Evolutionary conservation across 257 asterid genomes (phyloP).

Genomic region (Lantana camara): DNA sequence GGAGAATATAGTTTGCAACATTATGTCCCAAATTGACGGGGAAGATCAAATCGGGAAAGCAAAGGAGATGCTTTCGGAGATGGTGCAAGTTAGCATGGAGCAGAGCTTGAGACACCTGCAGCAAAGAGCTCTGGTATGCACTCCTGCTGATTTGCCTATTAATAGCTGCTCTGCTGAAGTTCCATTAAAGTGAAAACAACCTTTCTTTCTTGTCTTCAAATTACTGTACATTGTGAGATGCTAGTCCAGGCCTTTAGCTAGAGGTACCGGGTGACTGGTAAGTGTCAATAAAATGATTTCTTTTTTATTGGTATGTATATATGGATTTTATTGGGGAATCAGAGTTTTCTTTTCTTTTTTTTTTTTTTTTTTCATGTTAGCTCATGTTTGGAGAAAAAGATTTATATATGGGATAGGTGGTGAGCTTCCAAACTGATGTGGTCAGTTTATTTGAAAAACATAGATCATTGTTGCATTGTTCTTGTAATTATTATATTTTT

Average conservation of each 20-base stretch:
- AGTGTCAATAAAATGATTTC: slow-evolving; percentile 39
- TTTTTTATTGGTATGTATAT: background rate
- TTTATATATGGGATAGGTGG: too few relatives aligned
- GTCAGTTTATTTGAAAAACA: background rate
- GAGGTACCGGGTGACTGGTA: slow-evolving; percentile 61
- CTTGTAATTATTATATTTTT: too few relatives aligned
- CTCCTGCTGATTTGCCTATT: slow-evolving; percentile 61
- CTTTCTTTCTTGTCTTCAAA: too few relatives aligned
- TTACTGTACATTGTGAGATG: slow-evolving; percentile 19
- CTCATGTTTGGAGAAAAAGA: background rate
- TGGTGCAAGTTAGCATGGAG: slow-evolving; percentile 99
- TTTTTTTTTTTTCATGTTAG: background rate
- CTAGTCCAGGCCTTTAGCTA: slow-evolving; percentile 63
- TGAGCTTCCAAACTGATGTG: too few relatives aligned
- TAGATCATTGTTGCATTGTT: too few relatives aligned
- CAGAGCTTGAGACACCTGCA: slow-evolving; percentile 86
- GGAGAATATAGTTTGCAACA: slow-evolving; percentile 72
- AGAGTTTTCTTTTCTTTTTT: background rate
- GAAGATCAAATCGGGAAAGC: slow-evolving; percentile 85
- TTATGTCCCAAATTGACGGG: slow-evolving; percentile 76
- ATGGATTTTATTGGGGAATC: background rate
- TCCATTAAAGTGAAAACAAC: slow-evolving; percentile 48
- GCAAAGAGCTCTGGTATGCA: slow-evolving; percentile 71
- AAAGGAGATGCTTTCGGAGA: slow-evolving; percentile 87
- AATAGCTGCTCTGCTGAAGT: slow-evolving; percentile 56